Evolutionary conservation across 192 early-diverging fungal species (phyloP), one percentile per base, ranked within the genome.

Genomic region (Thamnidium elegans): DNA sequence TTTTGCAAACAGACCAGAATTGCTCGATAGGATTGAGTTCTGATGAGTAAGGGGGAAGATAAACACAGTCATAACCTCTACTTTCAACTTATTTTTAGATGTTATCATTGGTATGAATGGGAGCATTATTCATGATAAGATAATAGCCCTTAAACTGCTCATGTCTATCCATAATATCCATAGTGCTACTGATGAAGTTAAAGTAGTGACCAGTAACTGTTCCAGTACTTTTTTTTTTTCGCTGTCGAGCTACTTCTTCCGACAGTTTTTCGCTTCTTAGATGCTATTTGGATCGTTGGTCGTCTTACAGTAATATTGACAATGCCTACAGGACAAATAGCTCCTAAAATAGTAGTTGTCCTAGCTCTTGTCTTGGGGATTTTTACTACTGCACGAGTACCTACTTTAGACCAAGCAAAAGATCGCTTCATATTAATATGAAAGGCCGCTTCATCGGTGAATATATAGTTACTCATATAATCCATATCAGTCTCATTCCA

Each of bases 321-420:
- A 60, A 45, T 23, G 21, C 42, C 0, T 47, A 47, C 26, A 17
- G 44, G 47, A 46, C 44, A 10, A 1, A 60, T 13, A 1, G 44
- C 44, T 20, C 58, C 45, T 0, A 60, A 19, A 3, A 46, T 60
- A 30, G 58, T 60, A 21, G 44, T 60, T 10, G 44, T 46, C 7
- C 45, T 60, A 21, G 58, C 20, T 46, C 21, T 60, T 8, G 58
- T 60, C 44, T 60, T 60, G 3, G 13, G 44, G 13, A 26, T 19
- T 1, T 39, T 13, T 13, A 45, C 44, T 45, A 60, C 44, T 11
- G 44, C 42, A 42, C 39, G 23, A 5, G 15, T 19, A 15, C 52
- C 63, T 65, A 54, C 53, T n/a, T 55, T 43, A 4, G 51, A 8
- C 52, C 63, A 55, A 46, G 39, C 63, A 17, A 64, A 39, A 10